phyloP scores from a whole-genome alignment of 2,329 filamentous ascomycete species.

The Rhytidhysteron rufulum region DNA sequence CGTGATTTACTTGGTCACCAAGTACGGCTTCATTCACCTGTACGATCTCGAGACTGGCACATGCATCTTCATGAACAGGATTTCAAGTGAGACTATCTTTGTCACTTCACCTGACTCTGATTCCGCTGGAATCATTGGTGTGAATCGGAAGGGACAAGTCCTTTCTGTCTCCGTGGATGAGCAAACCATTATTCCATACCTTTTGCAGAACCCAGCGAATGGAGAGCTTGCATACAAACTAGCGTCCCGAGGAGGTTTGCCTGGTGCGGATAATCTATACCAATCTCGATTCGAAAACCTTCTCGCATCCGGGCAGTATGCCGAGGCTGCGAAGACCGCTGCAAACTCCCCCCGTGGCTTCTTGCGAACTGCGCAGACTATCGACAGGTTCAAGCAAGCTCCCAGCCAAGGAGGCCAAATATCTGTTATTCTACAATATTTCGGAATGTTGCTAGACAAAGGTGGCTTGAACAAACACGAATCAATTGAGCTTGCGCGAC shows the following conservation, averaged over 20 bases:
- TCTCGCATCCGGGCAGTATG: conserved; percentile 73
- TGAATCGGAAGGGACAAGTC: conserved; percentile 97
- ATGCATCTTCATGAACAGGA: conserved; percentile 99
- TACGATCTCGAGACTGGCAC: conserved; percentile 95
- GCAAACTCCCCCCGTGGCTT: conserved; percentile 96
- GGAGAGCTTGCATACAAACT: conserved; percentile 92
- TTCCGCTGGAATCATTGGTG: conserved; percentile 83
- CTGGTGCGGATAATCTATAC: conserved; percentile 91
- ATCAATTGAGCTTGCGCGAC: conserved; percentile 87
- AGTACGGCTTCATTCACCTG: conserved; percentile 98
- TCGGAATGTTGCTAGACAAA: conserved; percentile 95
- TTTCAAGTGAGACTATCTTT: conserved; percentile 98
- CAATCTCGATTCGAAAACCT: conserved; percentile 89
- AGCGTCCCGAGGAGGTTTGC: conserved; percentile 87
- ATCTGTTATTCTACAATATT: conserved; percentile 94
- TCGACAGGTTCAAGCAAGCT: conserved; percentile 89
- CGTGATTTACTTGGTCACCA: conserved; percentile 94
- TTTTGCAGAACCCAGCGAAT: conserved; percentile 94
- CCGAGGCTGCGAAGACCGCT: conserved; percentile 89
- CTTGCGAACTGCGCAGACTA: conserved; percentile 88
- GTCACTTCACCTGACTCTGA: conserved; percentile 81
- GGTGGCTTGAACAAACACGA: conserved; percentile 88
- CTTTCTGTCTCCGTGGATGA: conserved; percentile 93
- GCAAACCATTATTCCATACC: conserved; percentile 83
- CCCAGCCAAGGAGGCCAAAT: conserved; percentile 80